These are phyloP conservation scores for Lactuca sativa DNA, from an alignment of 129 eudicot genomes.

Conservation along the genomic window DNA sequence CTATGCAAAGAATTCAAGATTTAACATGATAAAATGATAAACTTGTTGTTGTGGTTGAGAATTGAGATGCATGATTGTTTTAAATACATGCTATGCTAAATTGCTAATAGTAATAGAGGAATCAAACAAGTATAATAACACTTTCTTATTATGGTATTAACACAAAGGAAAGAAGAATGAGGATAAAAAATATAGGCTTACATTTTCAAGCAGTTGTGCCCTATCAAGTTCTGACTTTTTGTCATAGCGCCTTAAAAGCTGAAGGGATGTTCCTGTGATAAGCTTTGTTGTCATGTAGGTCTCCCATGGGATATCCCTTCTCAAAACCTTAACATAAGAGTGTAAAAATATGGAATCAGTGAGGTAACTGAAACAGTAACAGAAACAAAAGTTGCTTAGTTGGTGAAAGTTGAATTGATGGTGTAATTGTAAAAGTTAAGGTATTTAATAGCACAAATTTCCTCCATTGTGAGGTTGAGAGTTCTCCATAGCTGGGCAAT, in stretches of 20 bases:
- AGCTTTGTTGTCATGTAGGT: slow-evolving; percentile 84
- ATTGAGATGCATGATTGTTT: too few species aligned
- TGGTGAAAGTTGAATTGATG: neutral
- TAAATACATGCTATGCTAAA: neutral
- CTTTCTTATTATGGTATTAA: slow-evolving; percentile 8
- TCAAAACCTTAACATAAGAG: slow-evolving; percentile 48
- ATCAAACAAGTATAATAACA: slow-evolving; percentile 16
- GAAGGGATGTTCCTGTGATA: slow-evolving; percentile 72
- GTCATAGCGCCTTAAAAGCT: slow-evolving; percentile 76
- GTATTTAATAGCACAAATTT: neutral
- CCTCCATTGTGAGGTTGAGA: too few species aligned
- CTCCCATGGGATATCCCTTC: slow-evolving; percentile 94
- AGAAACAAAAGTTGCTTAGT: neutral
- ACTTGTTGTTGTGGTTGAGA: too few species aligned
- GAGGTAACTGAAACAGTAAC: neutral
- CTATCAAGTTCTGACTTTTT: slow-evolving; percentile 56
- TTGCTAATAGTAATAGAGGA: neutral
- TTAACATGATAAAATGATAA: neutral
- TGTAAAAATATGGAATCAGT: slow-evolving; percentile 8
- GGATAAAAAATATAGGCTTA: slow-evolving; percentile 29
- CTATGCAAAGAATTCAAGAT: neutral
- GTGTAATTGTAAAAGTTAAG: neutral
- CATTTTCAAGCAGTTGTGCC: slow-evolving; percentile 74
- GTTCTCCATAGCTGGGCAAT: too few species aligned
- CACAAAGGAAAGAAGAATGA: slow-evolving; percentile 3